Evolutionary conservation across 306 rosid species (phyloP).

Genomic region (peach (Prunus persica)): DNA sequence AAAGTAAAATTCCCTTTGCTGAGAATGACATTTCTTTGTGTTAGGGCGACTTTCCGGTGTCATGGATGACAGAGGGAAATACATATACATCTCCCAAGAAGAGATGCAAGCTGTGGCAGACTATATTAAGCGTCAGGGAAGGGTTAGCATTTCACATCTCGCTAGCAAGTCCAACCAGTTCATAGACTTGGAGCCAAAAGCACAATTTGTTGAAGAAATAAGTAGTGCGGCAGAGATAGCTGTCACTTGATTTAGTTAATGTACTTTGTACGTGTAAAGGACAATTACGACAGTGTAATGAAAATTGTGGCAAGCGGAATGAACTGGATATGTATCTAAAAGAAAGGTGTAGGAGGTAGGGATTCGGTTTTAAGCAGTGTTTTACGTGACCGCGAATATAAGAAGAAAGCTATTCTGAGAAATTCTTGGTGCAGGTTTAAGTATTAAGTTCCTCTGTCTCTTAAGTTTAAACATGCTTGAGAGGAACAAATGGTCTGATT

Average conservation of each 20-base stretch:
- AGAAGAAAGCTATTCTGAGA: not conserved
- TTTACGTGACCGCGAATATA: not conserved
- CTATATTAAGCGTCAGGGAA: slow-evolving; percentile 75
- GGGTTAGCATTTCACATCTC: slow-evolving; percentile 91
- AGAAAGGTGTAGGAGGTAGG: not conserved
- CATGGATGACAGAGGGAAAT: slow-evolving; percentile 97
- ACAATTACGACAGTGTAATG: not conserved
- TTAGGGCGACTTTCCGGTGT: slow-evolving; percentile 93
- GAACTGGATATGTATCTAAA: not conserved
- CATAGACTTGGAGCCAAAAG: slow-evolving; percentile 94
- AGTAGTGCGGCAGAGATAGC: slow-evolving; percentile 53
- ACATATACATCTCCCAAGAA: slow-evolving; percentile 80
- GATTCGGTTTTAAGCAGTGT: not conserved
- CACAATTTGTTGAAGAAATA: slow-evolving; percentile 54
- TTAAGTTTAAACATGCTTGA: too few relatives aligned
- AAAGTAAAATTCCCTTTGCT: not conserved
- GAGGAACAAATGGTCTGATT: too few relatives aligned
- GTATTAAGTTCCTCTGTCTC: too few relatives aligned
- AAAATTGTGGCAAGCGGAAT: not conserved
- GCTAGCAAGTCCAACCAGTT: slow-evolving; percentile 98
- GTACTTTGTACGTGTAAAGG: not conserved
- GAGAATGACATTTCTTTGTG: slow-evolving; percentile 10
- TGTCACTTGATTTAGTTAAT: slow-evolving; percentile 40
- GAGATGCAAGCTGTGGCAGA: slow-evolving; percentile 99
- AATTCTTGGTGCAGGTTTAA: too few relatives aligned